Evolutionary conservation across 129 eudicot species (phyloP).

Genomic region (Heracleum sosnowskyi): DNA sequence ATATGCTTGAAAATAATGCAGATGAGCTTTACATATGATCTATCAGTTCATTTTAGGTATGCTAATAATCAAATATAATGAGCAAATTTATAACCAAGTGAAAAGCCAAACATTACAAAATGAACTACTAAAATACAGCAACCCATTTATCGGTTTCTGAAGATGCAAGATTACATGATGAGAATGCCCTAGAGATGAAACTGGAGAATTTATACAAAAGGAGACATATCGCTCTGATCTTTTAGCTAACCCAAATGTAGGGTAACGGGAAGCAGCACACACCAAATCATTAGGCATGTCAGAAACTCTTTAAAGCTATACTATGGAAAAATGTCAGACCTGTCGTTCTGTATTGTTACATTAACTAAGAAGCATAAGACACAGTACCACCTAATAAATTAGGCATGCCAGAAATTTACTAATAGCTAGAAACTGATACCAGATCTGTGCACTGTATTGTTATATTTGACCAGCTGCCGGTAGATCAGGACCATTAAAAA

Average conservation of each 20-base stretch:
- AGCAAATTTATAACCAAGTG: neutral
- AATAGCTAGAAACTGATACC: neutral
- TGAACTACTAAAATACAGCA: neutral
- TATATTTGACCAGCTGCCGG: neutral
- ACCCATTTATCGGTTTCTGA: neutral
- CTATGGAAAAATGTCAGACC: neutral
- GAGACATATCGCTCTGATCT: neutral
- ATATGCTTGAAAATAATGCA: neutral
- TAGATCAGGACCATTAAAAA: neutral
- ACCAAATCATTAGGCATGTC: neutral
- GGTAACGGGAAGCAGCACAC: neutral
- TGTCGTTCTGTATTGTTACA: neutral
- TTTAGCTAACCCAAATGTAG: neutral
- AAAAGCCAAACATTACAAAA: neutral
- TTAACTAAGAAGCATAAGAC: neutral
- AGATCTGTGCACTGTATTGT: neutral
- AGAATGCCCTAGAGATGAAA: neutral
- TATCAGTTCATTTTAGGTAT: neutral
- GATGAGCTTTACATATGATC: neutral
- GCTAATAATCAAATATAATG: neutral
- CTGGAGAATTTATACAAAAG: neutral
- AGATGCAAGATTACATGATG: neutral
- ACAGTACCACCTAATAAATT: neutral
- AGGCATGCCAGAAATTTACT: neutral
- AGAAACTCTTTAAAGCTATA: neutral